Conservation (phyloP, 306 rosid species). For the Rosa persica region DNA sequence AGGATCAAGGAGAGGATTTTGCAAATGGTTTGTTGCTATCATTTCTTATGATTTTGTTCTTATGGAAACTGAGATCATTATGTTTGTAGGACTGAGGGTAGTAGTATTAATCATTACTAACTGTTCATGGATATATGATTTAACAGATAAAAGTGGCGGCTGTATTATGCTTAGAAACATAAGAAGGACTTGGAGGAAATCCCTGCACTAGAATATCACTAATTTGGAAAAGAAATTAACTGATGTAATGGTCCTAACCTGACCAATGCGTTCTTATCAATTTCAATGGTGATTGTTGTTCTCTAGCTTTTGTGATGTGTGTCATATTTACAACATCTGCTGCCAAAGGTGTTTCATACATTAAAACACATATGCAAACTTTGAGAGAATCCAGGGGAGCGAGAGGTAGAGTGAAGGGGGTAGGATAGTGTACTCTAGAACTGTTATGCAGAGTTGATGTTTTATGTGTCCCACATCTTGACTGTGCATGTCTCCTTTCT, state of each 20-base stretch:
- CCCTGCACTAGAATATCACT: neutral
- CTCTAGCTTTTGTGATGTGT: neutral
- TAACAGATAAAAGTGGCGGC: neutral
- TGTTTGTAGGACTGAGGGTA: neutral
- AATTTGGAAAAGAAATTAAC: neutral
- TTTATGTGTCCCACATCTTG: neutral
- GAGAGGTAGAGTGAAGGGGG: neutral
- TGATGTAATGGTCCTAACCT: neutral
- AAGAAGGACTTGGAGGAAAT: neutral
- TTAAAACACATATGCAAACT: neutral
- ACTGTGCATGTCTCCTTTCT: neutral
- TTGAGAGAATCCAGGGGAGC: neutral
- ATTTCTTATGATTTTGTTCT: neutral
- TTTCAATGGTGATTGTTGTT: neutral
- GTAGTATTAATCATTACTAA: neutral
- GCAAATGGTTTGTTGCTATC: constrained; percentile 56
- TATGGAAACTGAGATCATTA: neutral
- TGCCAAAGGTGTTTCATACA: neutral
- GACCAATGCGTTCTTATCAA: neutral
- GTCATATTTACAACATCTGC: neutral
- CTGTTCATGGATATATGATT: neutral
- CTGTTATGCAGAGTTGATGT: neutral
- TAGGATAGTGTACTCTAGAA: neutral
- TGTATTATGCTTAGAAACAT: neutral
- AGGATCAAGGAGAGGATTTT: constrained; percentile 78